These are phyloP conservation scores for Annulohypoxylon nitens DNA, from an alignment of 495 filamentous ascomycete species.

Conservation along the genomic window DNA sequence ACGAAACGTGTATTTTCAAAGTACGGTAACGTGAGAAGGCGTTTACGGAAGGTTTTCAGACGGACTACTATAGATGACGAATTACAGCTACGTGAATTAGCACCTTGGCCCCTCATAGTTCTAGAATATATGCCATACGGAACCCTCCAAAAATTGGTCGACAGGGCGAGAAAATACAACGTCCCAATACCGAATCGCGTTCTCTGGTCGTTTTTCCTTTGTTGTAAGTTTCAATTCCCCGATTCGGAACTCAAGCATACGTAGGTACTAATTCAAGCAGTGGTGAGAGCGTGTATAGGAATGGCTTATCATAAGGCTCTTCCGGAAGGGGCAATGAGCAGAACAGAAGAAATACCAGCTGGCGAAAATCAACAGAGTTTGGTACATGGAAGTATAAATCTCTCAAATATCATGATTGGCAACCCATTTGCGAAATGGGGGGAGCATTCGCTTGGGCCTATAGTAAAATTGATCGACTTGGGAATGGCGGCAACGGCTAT, in stretches of 20 bases:
- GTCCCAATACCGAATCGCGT: conserved; percentile 9
- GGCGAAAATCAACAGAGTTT: neutral
- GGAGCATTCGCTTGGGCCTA: neutral
- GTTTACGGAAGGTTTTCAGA: neutral
- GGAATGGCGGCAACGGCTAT: neutral
- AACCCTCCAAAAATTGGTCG: conserved; percentile 8
- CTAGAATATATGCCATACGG: conserved; percentile 27
- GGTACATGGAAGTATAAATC: neutral
- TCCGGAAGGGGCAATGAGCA: neutral
- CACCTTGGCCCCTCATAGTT: conserved; percentile 9
- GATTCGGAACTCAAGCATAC: too few relatives aligned
- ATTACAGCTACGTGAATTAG: neutral
- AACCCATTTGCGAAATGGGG: neutral
- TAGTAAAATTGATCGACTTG: conserved; percentile 11
- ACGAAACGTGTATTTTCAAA: neutral
- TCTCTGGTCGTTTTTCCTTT: conserved; percentile 27
- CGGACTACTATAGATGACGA: neutral
- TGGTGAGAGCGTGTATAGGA: conserved; percentile 23
- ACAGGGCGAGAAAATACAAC: neutral
- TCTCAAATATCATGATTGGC: conserved; percentile 10
- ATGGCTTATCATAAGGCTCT: conserved; percentile 1
- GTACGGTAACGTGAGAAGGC: neutral
- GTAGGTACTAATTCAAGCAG: conserved; percentile 11
- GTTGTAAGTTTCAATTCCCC: conserved; percentile 20
- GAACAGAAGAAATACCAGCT: conserved; percentile 7